Evolutionary conservation across 208 protist species (phyloP), one percentile per base, ranked within the genome.

Genomic region (Strigomonas galati): DNA sequence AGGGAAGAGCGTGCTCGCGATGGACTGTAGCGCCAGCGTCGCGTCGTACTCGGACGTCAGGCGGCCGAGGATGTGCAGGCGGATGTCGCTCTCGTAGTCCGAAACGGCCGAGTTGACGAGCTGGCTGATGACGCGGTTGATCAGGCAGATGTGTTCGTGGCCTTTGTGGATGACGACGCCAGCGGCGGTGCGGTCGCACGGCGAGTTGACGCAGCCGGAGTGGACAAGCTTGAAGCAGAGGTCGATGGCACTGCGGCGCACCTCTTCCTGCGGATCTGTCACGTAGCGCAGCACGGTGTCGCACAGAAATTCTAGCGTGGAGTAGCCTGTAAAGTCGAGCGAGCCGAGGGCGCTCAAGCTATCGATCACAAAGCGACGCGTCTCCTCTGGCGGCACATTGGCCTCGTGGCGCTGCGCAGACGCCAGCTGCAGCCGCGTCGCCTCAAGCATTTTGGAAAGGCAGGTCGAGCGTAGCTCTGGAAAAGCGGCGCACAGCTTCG

Each of bases 211-310:
- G 76, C 91, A 96, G 51, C 91, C 88, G 21, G 86, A 92, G 57
- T 90, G 74, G 37, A 89, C 78, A 35, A 96, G 86, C 67, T 92
- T 87, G 74, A 96, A 93, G 75, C 91, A 94, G 37, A 96, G 72
- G 43, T 90, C 77, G 64, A 96, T 94, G 15, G 88, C 87, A 53
- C 80, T 73, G 52, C 88, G 91, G 1, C 91, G 91, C 28, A 96
- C 76, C 43, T 94, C 86, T 69, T 94, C 91, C 57, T 92, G 76
- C 44, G 84, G 81, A 69, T 92, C 81, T 1, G 81, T 85, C 9
- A 92, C 81, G 64, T 91, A 94, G 12, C 73, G 78, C 52, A 94
- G 57, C 43, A 94, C 84, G 1, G 79, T 76, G 61, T 96, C 87
- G 63, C 81, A 89, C 26, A 96, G 55, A 66, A 96, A 96, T 31